Evolutionary conservation across 2,329 filamentous ascomycete species (phyloP), one percentile per base, ranked within the genome.

Genomic region (Trichocomaceae sp.): DNA sequence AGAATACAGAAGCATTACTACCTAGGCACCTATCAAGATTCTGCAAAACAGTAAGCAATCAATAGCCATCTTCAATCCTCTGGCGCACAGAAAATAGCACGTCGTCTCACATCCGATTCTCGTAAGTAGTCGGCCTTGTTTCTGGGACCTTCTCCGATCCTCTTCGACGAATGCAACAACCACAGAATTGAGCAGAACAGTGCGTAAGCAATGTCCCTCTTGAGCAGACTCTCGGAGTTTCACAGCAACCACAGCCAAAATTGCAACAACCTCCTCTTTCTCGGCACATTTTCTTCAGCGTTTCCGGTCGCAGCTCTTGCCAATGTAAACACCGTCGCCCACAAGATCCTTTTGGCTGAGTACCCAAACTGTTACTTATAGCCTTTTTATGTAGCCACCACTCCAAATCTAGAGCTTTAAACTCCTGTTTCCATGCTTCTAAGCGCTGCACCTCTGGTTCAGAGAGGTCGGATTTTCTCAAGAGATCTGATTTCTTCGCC

Each of bases 141-240:
- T 50, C 47, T 50, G 47, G 47, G 13, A 50, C 20, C 47, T 39
- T 41, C 15, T 41, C 33, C 23, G 23, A 48, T 15, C 29, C 55
- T 35, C 55, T 47, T 49, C 50, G 50, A 47, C 55, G 46, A 46
- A 57, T 50, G 50, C 55, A 57, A 20, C 55, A 57, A 17, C 50
- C 50, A 46, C 55, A 54, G 47, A 50, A 57, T 39, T 46, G 8
- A n/a, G n/a, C 46, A 31, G 50, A 20, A 22, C 55, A 57, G 41
- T 57, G 55, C 23, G n/a, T 39, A 33, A 19, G 10, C 39, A 44
- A 19, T n/a, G 26, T 50, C 17, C 19, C 50, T 48, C 39, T 42
- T 13, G 55, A 52, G 23, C 33, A 44, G 29, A 48, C 41, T 26
- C 45, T 42, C 9, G 26, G 50, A 15, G 33, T 39, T 15, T 39